Base-by-base conservation (phyloP, 1,284 basidiomycete genomes). In the Trichosporon sp. region DNA sequence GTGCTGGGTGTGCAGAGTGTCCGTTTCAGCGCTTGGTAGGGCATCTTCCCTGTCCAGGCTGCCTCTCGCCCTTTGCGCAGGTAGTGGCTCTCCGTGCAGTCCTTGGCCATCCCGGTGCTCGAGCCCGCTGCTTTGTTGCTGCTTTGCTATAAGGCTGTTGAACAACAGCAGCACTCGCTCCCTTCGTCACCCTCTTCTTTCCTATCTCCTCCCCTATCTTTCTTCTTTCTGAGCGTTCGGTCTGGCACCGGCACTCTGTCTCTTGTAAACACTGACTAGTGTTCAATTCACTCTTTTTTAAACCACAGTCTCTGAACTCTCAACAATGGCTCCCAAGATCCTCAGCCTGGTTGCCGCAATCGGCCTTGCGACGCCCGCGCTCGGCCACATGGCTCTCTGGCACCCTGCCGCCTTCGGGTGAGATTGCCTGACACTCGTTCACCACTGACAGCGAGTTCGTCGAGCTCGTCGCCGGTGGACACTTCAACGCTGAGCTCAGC, bases 391-490 rank as follows among this genome's bases (percentile, higher is more conserved):
- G 59, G 31, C 59, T 16, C 31, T 61, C 12, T 32, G 35, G 59
- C 59, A 61, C 59, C 35, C 35, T 61, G 59, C 59, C 12, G 21
- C 10, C 10, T 54, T 54, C 21, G 51, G 51, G 51, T 54, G 51
- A 54, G 51, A 26, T 19, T n/a, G 16, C n/a, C 21, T n/a, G 6
- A 10, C 51, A n/a, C 16, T 11, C 16, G 10, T n/a, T 54, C 2
- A 21, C 4, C 43, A 48, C 46, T 48, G 8, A 48, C 46, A 37
- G n/a, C 8, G 72, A 71, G n/a, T 78, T 80, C 66, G 78, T 83
- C 77, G 71, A 78, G 19, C 76, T 84, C 10, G 81, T 81, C 14
- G 73, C 80, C 14, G 82, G 82, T 12, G 81, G 81, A 3, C 61
- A 35, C 14, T 19, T 64, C 14, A 67, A 68, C 46, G 65, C 54